phyloP scores from a whole-genome alignment of 2,329 filamentous ascomycete species.

The Ascochyta fabae region DNA sequence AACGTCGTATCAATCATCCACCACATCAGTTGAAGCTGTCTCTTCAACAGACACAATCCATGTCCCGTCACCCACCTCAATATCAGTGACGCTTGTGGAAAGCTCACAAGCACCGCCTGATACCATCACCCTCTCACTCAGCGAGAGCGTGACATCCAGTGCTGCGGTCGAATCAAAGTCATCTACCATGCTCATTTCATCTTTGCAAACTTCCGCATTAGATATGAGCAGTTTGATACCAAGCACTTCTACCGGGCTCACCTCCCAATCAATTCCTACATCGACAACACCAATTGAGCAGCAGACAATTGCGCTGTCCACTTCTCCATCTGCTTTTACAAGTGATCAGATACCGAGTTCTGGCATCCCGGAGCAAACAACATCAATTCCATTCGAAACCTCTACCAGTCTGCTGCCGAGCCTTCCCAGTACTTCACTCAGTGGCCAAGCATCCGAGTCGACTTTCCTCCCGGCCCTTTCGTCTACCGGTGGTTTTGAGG shows the following conservation, averaged over 20 bases:
- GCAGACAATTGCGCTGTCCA: not conserved
- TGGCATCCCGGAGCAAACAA: not conserved
- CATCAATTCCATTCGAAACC: not conserved
- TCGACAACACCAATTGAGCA: not conserved
- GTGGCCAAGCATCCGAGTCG: not conserved
- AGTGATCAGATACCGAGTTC: not conserved
- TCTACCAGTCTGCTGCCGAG: not conserved
- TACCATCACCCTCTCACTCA: not conserved
- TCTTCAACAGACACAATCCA: not conserved
- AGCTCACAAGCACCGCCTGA: not conserved
- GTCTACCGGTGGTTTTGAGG: not conserved
- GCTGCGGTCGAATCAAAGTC: not conserved
- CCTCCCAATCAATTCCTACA: not conserved
- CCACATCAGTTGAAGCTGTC: not conserved
- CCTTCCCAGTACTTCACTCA: not conserved
- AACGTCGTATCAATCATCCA: not conserved
- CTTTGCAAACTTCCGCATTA: not conserved
- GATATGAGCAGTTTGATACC: not conserved
- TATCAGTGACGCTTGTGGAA: not conserved
- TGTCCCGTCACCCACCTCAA: not conserved
- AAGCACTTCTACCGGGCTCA: not conserved
- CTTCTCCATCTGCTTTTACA: not conserved
- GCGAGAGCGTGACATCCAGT: not conserved
- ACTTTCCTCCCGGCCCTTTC: not conserved
- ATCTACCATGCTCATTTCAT: not conserved